Evolutionary conservation across 441 rosid species (phyloP), one percentile per base, ranked within the genome.

Genomic region (Mallotus repandus): DNA sequence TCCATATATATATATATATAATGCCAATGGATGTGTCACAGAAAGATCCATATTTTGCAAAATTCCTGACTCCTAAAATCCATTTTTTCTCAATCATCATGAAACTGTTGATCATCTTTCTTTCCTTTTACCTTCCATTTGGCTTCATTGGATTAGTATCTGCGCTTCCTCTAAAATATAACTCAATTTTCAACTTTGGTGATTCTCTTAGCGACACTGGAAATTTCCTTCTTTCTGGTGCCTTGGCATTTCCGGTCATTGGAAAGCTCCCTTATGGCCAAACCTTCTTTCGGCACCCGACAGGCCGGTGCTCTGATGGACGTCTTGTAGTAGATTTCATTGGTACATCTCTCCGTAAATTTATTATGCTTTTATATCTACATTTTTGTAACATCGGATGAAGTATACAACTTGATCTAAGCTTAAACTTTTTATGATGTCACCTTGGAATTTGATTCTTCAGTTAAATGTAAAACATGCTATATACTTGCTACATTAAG

Each of bases 121-220:
- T 81, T 45, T 56, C 62, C 58, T 54, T 72, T 49, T 49, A 53
- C 41, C 41, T 38, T 38, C 41, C 41, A 62, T 55, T 73, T 35
- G 60, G 66, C n/a, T 56, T 62, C 38, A 35, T 74, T 0, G 50
- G 43, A 35, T 21, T 54, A 58, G 72, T 74, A 22, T 77, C 77
- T 45, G 65, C 87, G 41, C 59, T 46, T n/a, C 77, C 78, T 3
- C 73, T 21, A 25, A 80, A 74, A 11, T 91, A 85, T 38, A 83
- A 88, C 18, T 79, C 92, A 2, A 84, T 92, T 29, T 90, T 86
- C 77, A 90, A 87, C 70, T 90, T 92, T 4, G 97, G 97, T 1
- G 96, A 92, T 80, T 92, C 97, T 12, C 77, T 89, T 50, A 89
- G 93, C 46, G 97, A 90, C 78, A 88, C 93, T 0, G 97, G 96